Base-by-base conservation (phyloP, 2,329 filamentous ascomycete genomes). In the Pseudogymnoascus sp. region DNA sequence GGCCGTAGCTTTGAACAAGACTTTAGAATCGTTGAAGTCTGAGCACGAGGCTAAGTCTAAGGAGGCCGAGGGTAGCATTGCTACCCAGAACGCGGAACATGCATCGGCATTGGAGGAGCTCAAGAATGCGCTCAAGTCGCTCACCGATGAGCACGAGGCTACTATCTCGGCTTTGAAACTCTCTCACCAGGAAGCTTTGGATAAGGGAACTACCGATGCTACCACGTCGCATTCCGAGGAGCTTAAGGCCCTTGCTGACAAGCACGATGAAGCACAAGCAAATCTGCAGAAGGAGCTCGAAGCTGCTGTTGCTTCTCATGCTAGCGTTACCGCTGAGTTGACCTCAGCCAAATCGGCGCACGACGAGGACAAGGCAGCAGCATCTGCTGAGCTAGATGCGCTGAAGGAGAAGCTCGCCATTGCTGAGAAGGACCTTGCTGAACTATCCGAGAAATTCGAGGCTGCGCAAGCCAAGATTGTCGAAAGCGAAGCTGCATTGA, bases 281-380 rank as follows among this genome's bases (percentile, higher is more conserved):
- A 79, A 80, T 19, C 73, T 87, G 53, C 80, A 86, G 72, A 79
- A 76, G 69, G 81, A 83, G 72, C 76, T 87, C 33, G 79, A 83
- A 19, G 79, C 81, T 42, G 71, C 86, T 61, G 76, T 76, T 1
- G 75, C 78, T 1, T 78, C 78, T 1, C 78, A 76, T 63, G 73
- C 74, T 14, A 73, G 76, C 35, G 75, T 86, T 2, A 81, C 86
- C 68, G 75, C 76, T 11, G 78, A 86, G 64, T 77, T 3, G 79
- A 78, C 64, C 76, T 85, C 59, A 0, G 59, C 33, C 24, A 56
- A 33, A 33, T 56, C 50, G 10, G 50, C 50, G 6, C 50, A 33
- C 50, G 50, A 56, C n/a, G 8, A 56, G n/a, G 40, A 62, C 14
- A 44, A 44, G 35, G 13, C 53, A 50, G 33, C 59, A 1, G 11